These are phyloP conservation scores for Bonia amplexicaulis DNA, from an alignment of 176 grass and related monocot species.

Conservation along the genomic window DNA sequence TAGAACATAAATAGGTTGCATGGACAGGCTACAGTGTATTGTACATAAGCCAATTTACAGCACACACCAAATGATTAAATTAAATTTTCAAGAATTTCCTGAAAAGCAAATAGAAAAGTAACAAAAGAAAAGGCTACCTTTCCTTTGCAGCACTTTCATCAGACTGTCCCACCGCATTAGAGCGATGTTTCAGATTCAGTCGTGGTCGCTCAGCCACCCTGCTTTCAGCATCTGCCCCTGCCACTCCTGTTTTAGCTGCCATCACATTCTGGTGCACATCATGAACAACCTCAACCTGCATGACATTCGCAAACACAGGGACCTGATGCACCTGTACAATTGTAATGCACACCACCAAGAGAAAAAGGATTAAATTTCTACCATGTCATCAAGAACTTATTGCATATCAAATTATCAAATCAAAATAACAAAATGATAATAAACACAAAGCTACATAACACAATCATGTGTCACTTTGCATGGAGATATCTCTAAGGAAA, in stretches of 20 bases:
- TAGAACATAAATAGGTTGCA: background rate
- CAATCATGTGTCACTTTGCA: conserved; percentile 1
- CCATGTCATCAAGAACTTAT: background rate
- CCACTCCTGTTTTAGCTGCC: conserved; percentile 31
- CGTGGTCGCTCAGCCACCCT: conserved; percentile 49
- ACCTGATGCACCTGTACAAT: conserved; percentile 38
- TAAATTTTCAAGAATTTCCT: background rate
- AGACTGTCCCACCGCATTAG: conserved; percentile 42
- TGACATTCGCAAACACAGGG: conserved; percentile 5
- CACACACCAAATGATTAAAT: background rate
- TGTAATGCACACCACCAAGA: conserved; percentile 12
- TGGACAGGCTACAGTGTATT: background rate
- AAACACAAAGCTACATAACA: background rate
- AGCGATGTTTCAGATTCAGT: conserved; percentile 80
- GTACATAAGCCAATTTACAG: background rate
- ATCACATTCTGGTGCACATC: conserved; percentile 43
- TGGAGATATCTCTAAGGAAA: background rate
- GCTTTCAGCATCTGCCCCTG: conserved; percentile 40
- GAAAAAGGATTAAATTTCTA: background rate
- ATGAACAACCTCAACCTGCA: conserved; percentile 41
- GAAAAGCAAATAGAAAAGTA: background rate
- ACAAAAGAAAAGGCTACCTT: conserved; percentile 36
- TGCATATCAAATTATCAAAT: background rate
- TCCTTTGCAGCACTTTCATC: conserved; percentile 56
- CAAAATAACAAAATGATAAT: background rate